Evolutionary conservation across 441 rosid genomes (phyloP), one percentile per base, ranked within the genome.

Genomic region (Mallotus japonicus): DNA sequence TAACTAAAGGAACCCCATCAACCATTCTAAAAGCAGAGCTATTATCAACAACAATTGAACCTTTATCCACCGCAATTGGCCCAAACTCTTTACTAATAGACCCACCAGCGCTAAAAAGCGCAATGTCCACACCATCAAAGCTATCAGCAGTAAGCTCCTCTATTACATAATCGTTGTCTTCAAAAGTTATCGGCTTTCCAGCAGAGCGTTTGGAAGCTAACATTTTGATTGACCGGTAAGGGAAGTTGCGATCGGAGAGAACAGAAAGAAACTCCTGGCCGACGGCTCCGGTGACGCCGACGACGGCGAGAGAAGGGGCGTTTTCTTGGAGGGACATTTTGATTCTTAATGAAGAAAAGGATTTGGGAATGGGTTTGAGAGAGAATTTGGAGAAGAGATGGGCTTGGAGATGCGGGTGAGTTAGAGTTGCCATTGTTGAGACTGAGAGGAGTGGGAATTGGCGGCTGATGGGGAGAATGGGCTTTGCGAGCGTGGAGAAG

Each of bases 161-260:
- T 55, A 94, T 80, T 0, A 85, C 83, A 83, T 85, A 89, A 56
- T 78, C 79, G 34, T 76, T 78, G 73, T 80, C 93, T 60, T 90
- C 76, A 84, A 95, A 92, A 49, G 85, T 78, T 57, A 92, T 71
- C 75, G 77, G 82, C 80, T 82, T 92, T 22, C 99, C 99, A 0
- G 98, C 97, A 14, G 99, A 95, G 76, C 97, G 99, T 80, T 87
- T 88, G 77, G 98, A 95, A 62, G 98, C 99, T 42, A 93, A 90
- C 89, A 93, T 87, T 82, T 89, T 92, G 76, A 92, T 81, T 77
- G 96, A 90, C 55, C 99, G 85, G 83, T 87, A 92, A 47, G 99
- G 97, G 83, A 95, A 92, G 78, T 89, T 84, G 6, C 97, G 92
- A 77, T 90, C 96, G 62, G 91, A 77, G 72, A 92, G 87, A 13